Evolutionary conservation across 1,284 basidiomycete species (phyloP).

Genomic region (Papiliotrema nemorosa): DNA sequence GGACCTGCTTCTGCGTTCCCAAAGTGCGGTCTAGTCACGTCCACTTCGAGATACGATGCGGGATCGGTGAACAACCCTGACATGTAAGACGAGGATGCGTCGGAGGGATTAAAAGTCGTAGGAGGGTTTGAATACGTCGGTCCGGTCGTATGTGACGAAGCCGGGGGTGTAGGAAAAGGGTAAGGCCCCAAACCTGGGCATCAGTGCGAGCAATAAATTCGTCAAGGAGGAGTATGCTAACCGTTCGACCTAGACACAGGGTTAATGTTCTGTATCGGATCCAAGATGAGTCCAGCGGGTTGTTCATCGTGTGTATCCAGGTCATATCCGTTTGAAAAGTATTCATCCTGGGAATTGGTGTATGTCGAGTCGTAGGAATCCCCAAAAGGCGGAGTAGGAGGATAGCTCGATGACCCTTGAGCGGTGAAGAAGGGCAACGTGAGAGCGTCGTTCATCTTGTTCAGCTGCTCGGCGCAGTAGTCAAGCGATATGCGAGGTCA

Average conservation of each 20-base stretch:
- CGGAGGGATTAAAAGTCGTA: not conserved
- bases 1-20: not conserved
- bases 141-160: constrained; percentile 1
- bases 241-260: not conserved
- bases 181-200: not conserved
- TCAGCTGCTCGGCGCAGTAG: not conserved
- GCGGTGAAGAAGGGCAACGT: constrained; percentile 3
- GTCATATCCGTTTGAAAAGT: constrained; percentile 2
- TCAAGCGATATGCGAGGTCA: not conserved
- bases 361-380: constrained; percentile 1
- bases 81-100: constrained; percentile 1
- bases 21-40: not conserved
- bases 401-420: constrained; percentile 1
- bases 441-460: constrained; percentile 5
- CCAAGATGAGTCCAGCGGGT: not conserved
- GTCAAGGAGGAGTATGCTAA: not conserved
- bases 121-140: not conserved
- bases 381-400: constrained; percentile 2
- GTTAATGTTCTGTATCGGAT: too few relatives aligned
- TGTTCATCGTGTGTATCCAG: constrained; percentile 10
- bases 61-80: not conserved
- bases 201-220: not conserved
- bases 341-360: not conserved
- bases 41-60: not conserved
- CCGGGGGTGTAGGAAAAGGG: constrained; percentile 7